Base-by-base conservation (phyloP, 768 basidiomycete species). In the Termitomyces sp. region DNA sequence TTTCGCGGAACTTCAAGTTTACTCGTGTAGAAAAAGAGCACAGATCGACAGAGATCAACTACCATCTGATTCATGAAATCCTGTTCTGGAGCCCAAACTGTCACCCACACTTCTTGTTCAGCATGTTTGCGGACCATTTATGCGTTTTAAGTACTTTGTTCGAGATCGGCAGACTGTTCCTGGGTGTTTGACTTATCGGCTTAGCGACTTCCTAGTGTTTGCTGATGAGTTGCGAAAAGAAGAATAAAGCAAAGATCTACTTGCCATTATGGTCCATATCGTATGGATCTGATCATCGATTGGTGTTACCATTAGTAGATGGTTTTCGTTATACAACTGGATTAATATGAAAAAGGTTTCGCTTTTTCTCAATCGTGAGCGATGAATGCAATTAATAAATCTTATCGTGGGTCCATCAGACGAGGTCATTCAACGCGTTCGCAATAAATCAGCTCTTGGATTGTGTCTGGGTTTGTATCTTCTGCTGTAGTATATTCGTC, bases 401-500 rank as follows among this genome's bases (percentile, higher is more conserved):
- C 44, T 24, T 7, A 36, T 48, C 8, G 56, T 7, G 18, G 3
- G 16, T 55, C n/a, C 40, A 44, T 42, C 11, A 33, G 15, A 40
- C 51, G 39, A 55, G 40, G 28, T n/a, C 54, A 44, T 55, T 55
- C 40, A 55, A n/a, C 28, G 40, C 39, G 28, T 20, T 55, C 40
- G 18, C 39, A 42, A 33, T 7, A 42, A 28, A n/a, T 65, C 60
- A 67, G 42, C 61, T 62, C 48, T 66, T 66, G 38, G 67, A 46
- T 60, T 68, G 65, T 18, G 67, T 55, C 63, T 78, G 75, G 24
- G 73, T 69, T 58, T 78, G 77, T 49, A 84, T 71, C 69, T 84
- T 85, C 48, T 77, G 69, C 73, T 96, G 92, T 75, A 96, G 82
- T 40, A 94, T 79, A 65, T 81, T 84, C 32, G 90, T 71, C 55